Evolutionary conservation across 1,284 basidiomycete species (phyloP).

Genomic region (Tylopilus orsonianus): DNA sequence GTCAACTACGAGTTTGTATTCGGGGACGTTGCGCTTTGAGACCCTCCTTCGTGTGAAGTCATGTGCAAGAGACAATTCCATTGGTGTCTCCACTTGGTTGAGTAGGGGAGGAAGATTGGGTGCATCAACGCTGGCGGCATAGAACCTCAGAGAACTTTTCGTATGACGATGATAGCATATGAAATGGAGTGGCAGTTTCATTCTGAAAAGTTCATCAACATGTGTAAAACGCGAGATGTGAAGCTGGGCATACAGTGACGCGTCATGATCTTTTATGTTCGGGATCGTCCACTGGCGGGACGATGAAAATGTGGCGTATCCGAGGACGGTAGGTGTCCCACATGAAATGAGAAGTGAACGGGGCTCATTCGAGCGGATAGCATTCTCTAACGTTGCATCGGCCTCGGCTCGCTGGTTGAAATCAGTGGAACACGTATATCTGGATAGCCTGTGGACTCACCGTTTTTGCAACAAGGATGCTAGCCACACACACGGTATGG

Average conservation of each 20-base stretch:
- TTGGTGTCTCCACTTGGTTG: conserved; percentile 10
- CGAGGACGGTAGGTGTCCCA: conserved; percentile 30
- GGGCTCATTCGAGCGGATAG: conserved; percentile 10
- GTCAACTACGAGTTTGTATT: conserved; percentile 24
- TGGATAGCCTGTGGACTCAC: conserved; percentile 31
- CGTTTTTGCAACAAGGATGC: conserved; percentile 39
- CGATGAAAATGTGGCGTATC: conserved; percentile 23
- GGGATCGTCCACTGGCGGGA: conserved; percentile 12
- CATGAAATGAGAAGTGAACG: conserved; percentile 12
- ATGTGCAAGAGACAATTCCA: conserved; percentile 24
- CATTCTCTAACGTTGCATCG: conserved; percentile 11
- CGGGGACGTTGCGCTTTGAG: neutral
- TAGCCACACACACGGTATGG: conserved; percentile 46
- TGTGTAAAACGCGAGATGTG: conserved; percentile 8
- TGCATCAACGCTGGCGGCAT: conserved; percentile 46
- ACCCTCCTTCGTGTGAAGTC: conserved; percentile 29
- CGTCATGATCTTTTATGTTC: conserved; percentile 17
- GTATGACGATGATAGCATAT: conserved; percentile 54
- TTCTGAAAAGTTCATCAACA: conserved; percentile 16
- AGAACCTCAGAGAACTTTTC: conserved; percentile 51
- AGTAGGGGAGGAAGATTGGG: conserved; percentile 20
- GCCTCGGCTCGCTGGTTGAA: conserved; percentile 24
- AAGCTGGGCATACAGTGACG: conserved; percentile 17
- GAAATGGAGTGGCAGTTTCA: conserved; percentile 31
- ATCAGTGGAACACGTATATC: neutral